A percentile compares a stretch with the other conserved stretches of the same genome.
phyloP scores from a whole-genome alignment of 225 moss, liverwort and hornwort genomes.

The Ulota crispa region DNA sequence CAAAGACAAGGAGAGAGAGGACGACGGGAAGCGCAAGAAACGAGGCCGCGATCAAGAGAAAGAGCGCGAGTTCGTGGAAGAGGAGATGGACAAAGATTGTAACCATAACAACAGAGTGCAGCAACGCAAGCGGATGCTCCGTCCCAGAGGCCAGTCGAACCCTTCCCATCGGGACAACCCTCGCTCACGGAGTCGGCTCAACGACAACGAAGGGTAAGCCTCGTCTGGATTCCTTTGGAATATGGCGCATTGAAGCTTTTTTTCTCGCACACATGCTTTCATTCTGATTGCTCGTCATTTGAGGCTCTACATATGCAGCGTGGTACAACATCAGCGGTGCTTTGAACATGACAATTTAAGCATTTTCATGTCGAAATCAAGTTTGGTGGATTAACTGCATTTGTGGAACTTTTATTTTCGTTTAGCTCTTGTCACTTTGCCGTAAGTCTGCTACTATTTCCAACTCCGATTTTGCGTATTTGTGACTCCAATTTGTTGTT shows the following conservation, averaged over 20 bases:
- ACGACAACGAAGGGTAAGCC: slow-evolving; percentile 73
- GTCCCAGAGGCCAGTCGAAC: slow-evolving; percentile 74
- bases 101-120: slow-evolving; percentile 65
- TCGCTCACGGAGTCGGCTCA: slow-evolving; percentile 77
- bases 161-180: slow-evolving; percentile 52
- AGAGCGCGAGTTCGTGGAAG: slow-evolving; percentile 20
- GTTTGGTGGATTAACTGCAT: too few species aligned
- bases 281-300: neutral
- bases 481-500: neutral
- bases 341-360: too few species aligned
- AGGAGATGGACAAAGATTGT: slow-evolving; percentile 76
- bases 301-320: too few species aligned
- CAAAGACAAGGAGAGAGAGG: slow-evolving; percentile 43
- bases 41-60: slow-evolving; percentile 33
- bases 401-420: too few species aligned
- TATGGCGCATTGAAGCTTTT: neutral
- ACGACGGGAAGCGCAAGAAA: slow-evolving; percentile 41
- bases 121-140: slow-evolving; percentile 82
- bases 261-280: neutral
- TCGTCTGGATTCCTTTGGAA: neutral
- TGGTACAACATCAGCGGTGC: too few species aligned
- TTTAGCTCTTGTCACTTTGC: too few species aligned
- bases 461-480: too few species aligned
- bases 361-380: too few species aligned
- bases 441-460: too few species aligned